Conservation (phyloP, 768 basidiomycete genomes). For the Lactarius tabidus region DNA sequence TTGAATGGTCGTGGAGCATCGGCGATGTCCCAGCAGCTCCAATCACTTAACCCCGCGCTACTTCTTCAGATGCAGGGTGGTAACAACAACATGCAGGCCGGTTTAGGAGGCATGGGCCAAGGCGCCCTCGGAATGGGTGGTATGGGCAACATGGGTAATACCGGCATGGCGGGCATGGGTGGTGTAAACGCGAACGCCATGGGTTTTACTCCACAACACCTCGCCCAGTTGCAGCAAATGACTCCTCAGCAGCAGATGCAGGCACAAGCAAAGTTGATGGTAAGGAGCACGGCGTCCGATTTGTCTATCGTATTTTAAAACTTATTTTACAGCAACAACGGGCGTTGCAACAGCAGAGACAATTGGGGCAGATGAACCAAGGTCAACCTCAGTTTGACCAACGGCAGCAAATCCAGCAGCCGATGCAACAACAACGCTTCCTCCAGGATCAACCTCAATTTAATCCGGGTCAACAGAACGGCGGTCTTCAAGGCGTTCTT, state of each 20-base stretch:
- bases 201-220: slow-evolving; percentile 17
- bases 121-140: slow-evolving; percentile 23
- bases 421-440: slow-evolving; percentile 18
- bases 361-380: slow-evolving; percentile 26
- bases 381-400: slow-evolving; percentile 24
- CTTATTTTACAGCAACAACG: slow-evolving; percentile 17
- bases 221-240: slow-evolving; percentile 23
- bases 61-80: slow-evolving; percentile 22
- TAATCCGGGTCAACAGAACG: slow-evolving; percentile 22
- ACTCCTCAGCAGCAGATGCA: slow-evolving; percentile 23
- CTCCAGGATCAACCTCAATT: slow-evolving; percentile 24
- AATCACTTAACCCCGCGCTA: slow-evolving; percentile 23
- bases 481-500: slow-evolving; percentile 20
- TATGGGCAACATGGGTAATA: slow-evolving; percentile 19
- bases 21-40: slow-evolving; percentile 23
- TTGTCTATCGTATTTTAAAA: background rate
- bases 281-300: slow-evolving; percentile 1
- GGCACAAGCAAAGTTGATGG: slow-evolving; percentile 17
- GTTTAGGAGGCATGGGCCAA: slow-evolving; percentile 25
- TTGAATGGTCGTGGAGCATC: slow-evolving; percentile 20
- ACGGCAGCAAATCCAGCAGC: slow-evolving; percentile 23
- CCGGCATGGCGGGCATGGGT: slow-evolving; percentile 17
- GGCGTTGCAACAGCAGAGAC: slow-evolving; percentile 23
- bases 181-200: slow-evolving; percentile 24
- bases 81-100: slow-evolving; percentile 14